phyloP scores from a whole-genome alignment of 2,329 filamentous ascomycete species.

The Canariomyces notabilis region DNA sequence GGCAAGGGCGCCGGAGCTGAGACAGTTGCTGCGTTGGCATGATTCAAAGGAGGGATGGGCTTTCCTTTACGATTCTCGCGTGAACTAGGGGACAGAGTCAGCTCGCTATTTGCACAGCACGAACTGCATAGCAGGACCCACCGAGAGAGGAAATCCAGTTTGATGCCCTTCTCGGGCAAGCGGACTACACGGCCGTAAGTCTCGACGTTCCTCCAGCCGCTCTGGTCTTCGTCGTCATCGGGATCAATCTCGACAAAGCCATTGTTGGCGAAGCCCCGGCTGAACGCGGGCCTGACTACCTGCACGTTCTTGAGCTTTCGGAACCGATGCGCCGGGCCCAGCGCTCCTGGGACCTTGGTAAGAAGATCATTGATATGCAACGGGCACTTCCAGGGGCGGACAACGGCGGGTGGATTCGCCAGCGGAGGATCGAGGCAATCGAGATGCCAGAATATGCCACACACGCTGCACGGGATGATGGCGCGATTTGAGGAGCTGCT shows the following conservation, averaged over 20 bases:
- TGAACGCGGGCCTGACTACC: constrained; percentile 47
- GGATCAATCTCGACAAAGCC: constrained; percentile 66
- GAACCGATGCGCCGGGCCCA: constrained; percentile 57
- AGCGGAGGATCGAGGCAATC: constrained; percentile 86
- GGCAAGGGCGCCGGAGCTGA: neutral
- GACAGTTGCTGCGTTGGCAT: neutral
- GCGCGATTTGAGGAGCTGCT: constrained; percentile 59
- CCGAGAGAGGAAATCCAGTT: constrained; percentile 67
- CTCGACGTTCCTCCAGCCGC: constrained; percentile 52
- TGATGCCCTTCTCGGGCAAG: constrained; percentile 59
- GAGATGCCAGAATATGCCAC: constrained; percentile 79
- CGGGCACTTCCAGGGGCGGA: constrained; percentile 82
- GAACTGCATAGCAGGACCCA: constrained; percentile 33
- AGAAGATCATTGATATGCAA: constrained; percentile 78
- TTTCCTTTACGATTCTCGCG: constrained; percentile 28
- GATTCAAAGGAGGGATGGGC: constrained; percentile 30
- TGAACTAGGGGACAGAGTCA: constrained; percentile 25
- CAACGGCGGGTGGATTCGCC: constrained; percentile 64
- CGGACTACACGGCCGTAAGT: constrained; percentile 62
- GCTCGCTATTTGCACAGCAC: neutral
- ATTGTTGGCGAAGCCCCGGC: constrained; percentile 65
- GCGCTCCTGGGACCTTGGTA: constrained; percentile 47
- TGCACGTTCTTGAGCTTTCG: constrained; percentile 54
- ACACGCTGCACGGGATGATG: constrained; percentile 83
- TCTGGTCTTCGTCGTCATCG: constrained; percentile 51